Evolutionary conservation across 352 stramenopile species (phyloP).

Genomic region (Pythium angustatum): DNA sequence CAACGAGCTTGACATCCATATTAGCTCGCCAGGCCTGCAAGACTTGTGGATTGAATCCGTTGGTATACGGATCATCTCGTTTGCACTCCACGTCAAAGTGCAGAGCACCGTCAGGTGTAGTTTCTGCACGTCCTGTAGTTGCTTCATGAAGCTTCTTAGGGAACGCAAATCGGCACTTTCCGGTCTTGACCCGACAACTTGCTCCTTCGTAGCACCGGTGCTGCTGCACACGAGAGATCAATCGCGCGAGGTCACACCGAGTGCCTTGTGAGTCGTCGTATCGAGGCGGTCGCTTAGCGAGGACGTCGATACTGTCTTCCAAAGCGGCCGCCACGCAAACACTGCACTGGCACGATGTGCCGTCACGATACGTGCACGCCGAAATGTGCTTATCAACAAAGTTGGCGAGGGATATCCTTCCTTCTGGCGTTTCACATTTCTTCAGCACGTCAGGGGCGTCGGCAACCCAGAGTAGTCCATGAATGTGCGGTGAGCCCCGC

Average conservation of each 20-base stretch:
- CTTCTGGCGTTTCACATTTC: neutral
- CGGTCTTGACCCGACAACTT: neutral
- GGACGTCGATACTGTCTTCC: neutral
- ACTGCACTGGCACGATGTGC: neutral
- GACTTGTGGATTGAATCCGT: no score
- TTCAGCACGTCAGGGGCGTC: slow-evolving; percentile 3
- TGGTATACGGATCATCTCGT: no score
- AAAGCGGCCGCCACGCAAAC: neutral
- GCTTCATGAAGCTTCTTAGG: neutral
- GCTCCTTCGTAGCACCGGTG: slow-evolving; percentile 4
- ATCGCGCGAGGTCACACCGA: neutral
- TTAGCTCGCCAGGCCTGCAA: no score
- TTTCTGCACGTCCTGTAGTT: no score
- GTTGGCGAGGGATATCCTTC: neutral
- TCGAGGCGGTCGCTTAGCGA: neutral
- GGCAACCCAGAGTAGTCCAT: neutral
- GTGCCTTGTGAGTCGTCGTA: neutral
- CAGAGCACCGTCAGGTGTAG: no score
- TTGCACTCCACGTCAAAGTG: no score
- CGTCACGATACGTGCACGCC: neutral
- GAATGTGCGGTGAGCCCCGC: slow-evolving; percentile 9
- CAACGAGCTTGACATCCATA: no score
- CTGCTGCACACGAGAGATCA: slow-evolving; percentile 13
- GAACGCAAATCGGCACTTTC: slow-evolving; percentile 11
- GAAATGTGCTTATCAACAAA: neutral